Evolutionary conservation across 768 basidiomycete genomes (phyloP).

Genomic region (Daedaleopsis nitida): DNA sequence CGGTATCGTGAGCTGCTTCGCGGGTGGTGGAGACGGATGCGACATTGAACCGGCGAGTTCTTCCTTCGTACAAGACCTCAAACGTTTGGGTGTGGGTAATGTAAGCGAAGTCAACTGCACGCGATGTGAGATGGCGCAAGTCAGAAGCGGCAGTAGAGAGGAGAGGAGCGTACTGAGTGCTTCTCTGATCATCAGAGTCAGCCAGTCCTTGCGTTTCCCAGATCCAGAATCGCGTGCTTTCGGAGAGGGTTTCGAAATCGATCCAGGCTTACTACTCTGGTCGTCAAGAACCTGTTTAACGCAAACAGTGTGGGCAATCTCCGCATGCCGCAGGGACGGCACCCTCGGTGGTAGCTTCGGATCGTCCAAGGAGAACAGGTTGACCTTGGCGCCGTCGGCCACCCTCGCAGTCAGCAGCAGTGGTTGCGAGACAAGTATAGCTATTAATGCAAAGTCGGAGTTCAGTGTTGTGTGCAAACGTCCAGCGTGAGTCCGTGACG

Average conservation of each 20-base stretch:
- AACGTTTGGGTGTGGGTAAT: conserved; percentile 61
- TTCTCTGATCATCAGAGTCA: conserved; percentile 66
- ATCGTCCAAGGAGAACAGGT: conserved; percentile 42
- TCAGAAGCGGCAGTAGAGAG: not conserved
- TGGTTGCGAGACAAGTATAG: conserved; percentile 54
- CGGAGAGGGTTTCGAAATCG: not conserved
- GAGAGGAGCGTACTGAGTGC: conserved; percentile 53
- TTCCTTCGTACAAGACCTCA: conserved; percentile 66
- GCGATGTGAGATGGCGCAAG: conserved; percentile 29
- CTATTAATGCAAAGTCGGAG: conserved; percentile 37
- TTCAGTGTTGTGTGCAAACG: not conserved
- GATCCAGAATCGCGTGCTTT: conserved; percentile 21
- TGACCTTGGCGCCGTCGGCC: conserved; percentile 47
- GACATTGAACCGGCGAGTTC: conserved; percentile 57
- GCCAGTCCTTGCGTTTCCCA: conserved; percentile 62
- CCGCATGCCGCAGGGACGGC: conserved; percentile 50
- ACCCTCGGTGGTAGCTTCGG: conserved; percentile 43
- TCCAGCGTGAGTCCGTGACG: conserved; percentile 1
- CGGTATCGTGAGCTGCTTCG: conserved; percentile 7
- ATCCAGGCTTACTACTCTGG: conserved; percentile 6
- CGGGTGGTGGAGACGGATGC: conserved; percentile 41
- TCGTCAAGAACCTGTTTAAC: conserved; percentile 48
- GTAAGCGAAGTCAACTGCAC: conserved; percentile 71
- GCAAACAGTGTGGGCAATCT: conserved; percentile 54
- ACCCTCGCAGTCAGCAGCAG: conserved; percentile 64